phyloP scores from a whole-genome alignment of 768 basidiomycete species.

The Amanita rimosa region DNA sequence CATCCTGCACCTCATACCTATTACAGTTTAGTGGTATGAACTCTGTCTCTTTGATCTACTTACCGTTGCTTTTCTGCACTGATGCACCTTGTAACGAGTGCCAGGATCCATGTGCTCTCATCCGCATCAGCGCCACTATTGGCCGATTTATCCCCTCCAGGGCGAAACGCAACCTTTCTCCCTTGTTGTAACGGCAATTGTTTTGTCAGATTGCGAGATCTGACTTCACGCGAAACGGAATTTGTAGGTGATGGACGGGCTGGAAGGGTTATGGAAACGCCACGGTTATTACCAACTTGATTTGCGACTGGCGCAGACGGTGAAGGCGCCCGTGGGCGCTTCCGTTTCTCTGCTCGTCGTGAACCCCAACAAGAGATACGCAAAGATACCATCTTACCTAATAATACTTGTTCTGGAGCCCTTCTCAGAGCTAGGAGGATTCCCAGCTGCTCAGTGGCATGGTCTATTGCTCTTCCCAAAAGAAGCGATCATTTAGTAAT shows the following conservation, averaged over 20 bases:
- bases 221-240: conserved; percentile 54
- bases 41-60: conserved; percentile 5
- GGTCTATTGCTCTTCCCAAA: conserved; percentile 53
- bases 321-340: conserved; percentile 59
- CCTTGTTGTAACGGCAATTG: conserved; percentile 64
- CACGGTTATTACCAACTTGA: conserved; percentile 24
- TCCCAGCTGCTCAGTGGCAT: conserved; percentile 56
- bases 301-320: conserved; percentile 38
- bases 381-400: conserved; percentile 29
- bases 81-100: conserved; percentile 59
- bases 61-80: conserved; percentile 65
- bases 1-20: conserved; percentile 82
- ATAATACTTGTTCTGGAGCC: conserved; percentile 48
- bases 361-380: background rate
- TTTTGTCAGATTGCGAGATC: conserved; percentile 43
- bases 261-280: conserved; percentile 45
- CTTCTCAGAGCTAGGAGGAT: conserved; percentile 65
- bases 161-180: conserved; percentile 76
- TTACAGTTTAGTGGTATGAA: conserved; percentile 3
- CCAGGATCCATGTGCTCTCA: conserved; percentile 67
- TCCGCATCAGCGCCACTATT: conserved; percentile 30
- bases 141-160: conserved; percentile 43
- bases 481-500: background rate
- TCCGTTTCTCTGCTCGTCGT: conserved; percentile 49
- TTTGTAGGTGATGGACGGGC: conserved; percentile 37